A percentile compares a stretch with the other conserved stretches of the same genome.
Conservation (phyloP, 306 rosid genomes). For the Medicago ruthenica region DNA sequence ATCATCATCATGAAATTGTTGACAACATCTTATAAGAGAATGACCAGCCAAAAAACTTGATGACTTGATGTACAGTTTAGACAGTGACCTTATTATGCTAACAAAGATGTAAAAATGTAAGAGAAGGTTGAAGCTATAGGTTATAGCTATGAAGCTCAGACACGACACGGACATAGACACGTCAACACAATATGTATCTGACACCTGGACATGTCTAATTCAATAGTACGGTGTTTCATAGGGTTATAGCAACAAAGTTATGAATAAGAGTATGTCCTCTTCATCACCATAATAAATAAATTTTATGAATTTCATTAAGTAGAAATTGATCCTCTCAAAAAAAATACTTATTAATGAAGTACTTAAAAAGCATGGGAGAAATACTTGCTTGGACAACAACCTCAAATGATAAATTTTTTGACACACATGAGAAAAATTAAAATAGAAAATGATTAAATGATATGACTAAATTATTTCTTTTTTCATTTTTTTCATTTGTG, state of each 20-base stretch:
- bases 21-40: slow-evolving; percentile 17
- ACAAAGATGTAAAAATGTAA: slow-evolving; percentile 5
- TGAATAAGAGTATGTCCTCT: not conserved
- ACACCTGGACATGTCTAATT: too few relatives aligned
- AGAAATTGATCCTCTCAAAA: not conserved
- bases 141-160: not conserved
- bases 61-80: slow-evolving; percentile 17
- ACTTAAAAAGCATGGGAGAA: too few relatives aligned
- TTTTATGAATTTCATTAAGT: not conserved
- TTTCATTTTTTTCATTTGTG: too few relatives aligned
- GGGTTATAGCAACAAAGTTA: not conserved
- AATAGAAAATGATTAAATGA: too few relatives aligned
- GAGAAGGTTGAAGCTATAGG: not conserved
- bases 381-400: too few relatives aligned
- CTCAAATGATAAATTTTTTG: too few relatives aligned
- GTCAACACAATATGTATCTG: too few relatives aligned
- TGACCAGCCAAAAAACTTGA: slow-evolving; percentile 8
- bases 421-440: too few relatives aligned
- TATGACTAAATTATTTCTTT: too few relatives aligned
- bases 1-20: slow-evolving; percentile 49
- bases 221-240: too few relatives aligned
- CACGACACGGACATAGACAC: too few relatives aligned
- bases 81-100: slow-evolving; percentile 17
- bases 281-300: not conserved
- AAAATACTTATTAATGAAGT: too few relatives aligned